These are phyloP conservation scores for Styphnolobium japonicum DNA, from an alignment of 306 rosid species.

Conservation along the genomic window DNA sequence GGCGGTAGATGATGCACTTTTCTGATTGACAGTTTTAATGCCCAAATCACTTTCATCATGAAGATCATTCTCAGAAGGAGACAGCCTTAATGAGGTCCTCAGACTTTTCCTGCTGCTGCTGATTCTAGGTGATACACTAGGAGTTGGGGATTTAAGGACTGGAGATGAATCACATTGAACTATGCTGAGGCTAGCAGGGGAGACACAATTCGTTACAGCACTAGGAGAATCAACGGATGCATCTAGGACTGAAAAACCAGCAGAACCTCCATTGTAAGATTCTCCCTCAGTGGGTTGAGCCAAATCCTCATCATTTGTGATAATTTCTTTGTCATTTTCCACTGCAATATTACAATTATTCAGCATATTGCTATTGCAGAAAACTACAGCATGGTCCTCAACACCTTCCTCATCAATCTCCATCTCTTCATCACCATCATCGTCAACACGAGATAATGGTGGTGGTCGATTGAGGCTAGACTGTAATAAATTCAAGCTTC, in stretches of 20 bases:
- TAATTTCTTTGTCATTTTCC: slow-evolving; percentile 35
- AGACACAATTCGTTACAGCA: slow-evolving; percentile 44
- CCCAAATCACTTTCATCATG: slow-evolving; percentile 37
- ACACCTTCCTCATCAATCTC: slow-evolving; percentile 90
- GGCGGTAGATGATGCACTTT: slow-evolving; percentile 38
- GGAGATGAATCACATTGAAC: slow-evolving; percentile 55
- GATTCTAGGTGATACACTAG: slow-evolving; percentile 85
- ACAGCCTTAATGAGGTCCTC: slow-evolving; percentile 67
- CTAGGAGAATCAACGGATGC: slow-evolving; percentile 37
- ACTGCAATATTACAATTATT: slow-evolving; percentile 20
- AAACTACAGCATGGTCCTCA: slow-evolving; percentile 40
- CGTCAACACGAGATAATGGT: slow-evolving; percentile 52
- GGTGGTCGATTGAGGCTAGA: slow-evolving; percentile 64
- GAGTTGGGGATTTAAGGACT: slow-evolving; percentile 73
- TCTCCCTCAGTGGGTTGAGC: slow-evolving; percentile 28
- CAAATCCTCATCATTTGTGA: slow-evolving; percentile 33
- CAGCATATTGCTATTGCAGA: slow-evolving; percentile 8
- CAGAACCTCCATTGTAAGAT: slow-evolving; percentile 38
- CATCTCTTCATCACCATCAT: slow-evolving; percentile 97
- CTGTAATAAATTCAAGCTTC: slow-evolving; percentile 71
- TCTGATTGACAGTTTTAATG: slow-evolving; percentile 25
- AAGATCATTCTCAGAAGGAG: slow-evolving; percentile 71
- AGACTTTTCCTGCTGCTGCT: slow-evolving; percentile 85
- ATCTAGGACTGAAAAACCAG: slow-evolving; percentile 40
- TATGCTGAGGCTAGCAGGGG: slow-evolving; percentile 55